Base-by-base conservation (phyloP, 75 land plant species). In the Adiantum capillusveneris region DNA sequence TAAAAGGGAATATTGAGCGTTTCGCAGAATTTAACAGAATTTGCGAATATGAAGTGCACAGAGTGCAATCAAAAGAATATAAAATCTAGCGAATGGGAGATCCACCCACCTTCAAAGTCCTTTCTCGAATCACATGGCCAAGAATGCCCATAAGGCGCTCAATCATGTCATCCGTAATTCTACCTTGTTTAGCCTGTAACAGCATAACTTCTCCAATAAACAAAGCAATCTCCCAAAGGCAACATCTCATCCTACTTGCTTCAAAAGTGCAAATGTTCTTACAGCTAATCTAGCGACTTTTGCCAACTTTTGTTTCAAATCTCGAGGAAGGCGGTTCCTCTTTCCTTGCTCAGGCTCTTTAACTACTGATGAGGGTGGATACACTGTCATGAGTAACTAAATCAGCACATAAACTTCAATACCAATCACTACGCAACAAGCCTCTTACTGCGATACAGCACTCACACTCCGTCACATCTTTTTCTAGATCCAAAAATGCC, bases 51-150 rank as follows among this genome's bases (percentile, higher is more conserved):
- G 42, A 9, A 39, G 42, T 39, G 42, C 42, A 7, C 42, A 9
- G 13, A 13, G 13, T 13, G 42, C 7, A 13, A 13, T 39, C 12
- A 39, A 7, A 39, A 39, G 13, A 39, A 11, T 51, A 24, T 24
- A 19, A 7, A 24, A 51, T 11, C n/a, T n/a, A n/a, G n/a, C n/a
- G n/a, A n/a, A n/a, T n/a, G n/a, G n/a, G n/a, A n/a, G n/a, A n/a
- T n/a, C n/a, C n/a, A n/a, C 24, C 28, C 56, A 91, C 97, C 96
- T 94, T 88, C 53, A 94, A 73, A 50, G 96, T 79, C 48, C 80
- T 81, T 1, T 81, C 85, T 53, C 86, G 95, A 57, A 94, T 78
- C 37, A 79, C 49, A 65, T 89, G 87, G 1, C 98, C 98, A 21
- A 94, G 58, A 56, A 85, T 86, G 26, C 83, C 72, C 84, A 83